Evolutionary conservation across 108 stramenopile genomes (phyloP).

Genomic region (Fragilaria radians): DNA sequence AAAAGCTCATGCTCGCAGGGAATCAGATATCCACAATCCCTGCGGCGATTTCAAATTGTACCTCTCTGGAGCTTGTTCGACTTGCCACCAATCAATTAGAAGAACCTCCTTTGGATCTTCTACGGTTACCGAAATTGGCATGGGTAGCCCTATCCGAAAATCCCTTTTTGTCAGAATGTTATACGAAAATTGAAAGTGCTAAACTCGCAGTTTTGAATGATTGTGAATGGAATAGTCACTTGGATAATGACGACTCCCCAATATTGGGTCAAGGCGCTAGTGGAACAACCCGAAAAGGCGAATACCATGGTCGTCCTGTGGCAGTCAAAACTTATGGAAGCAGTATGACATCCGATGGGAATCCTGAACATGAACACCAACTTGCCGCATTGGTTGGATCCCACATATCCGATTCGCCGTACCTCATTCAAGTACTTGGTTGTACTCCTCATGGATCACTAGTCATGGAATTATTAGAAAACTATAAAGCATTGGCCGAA

Average conservation of each 20-base stretch:
- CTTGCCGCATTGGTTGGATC: conserved; percentile 24
- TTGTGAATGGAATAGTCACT: background rate
- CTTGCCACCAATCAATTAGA: conserved; percentile 45
- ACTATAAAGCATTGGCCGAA: conserved; percentile 38
- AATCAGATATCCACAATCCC: conserved; percentile 34
- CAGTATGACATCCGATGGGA: conserved; percentile 48
- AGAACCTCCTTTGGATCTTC: conserved; percentile 34
- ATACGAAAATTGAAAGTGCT: background rate
- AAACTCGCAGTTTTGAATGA: conserved; percentile 5
- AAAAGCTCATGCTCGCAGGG: conserved; percentile 62
- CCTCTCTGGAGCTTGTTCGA: conserved; percentile 47
- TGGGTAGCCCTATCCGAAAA: conserved; percentile 53
- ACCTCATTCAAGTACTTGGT: conserved; percentile 38
- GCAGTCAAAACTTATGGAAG: conserved; percentile 39
- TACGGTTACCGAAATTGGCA: conserved; percentile 22
- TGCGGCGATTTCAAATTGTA: conserved; percentile 19
- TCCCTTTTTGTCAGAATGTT: conserved; percentile 31
- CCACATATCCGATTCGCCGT: conserved; percentile 8
- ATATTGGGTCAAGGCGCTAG: conserved; percentile 51
- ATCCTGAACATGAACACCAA: conserved; percentile 40
- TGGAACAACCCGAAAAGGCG: conserved; percentile 36
- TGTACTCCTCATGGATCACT: conserved; percentile 34
- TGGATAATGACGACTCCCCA: conserved; percentile 12
- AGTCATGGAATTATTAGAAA: conserved; percentile 54
- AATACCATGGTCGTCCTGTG: conserved; percentile 8